A percentile compares a stretch with the other conserved stretches of the same genome.
phyloP scores from a whole-genome alignment of 352 stramenopile genomes.

The Phytophthora constricta region DNA sequence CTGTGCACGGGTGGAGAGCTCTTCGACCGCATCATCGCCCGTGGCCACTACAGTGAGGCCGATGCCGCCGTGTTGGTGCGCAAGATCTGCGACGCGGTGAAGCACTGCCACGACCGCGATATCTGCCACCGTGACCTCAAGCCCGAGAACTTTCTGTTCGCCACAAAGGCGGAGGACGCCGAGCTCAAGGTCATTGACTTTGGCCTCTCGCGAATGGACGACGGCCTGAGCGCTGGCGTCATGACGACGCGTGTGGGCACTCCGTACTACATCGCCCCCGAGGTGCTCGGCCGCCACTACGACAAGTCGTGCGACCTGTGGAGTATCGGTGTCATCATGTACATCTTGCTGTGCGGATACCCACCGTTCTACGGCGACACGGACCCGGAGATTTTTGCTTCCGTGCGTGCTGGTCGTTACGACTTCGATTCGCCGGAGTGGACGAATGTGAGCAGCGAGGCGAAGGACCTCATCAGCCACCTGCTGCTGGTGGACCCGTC shows the following conservation, averaged over 20 bases:
- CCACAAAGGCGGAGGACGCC: constrained; percentile 87
- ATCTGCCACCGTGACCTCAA: constrained; percentile 99
- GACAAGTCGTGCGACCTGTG: constrained; percentile 97
- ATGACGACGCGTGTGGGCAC: constrained; percentile 98
- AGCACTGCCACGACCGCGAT: constrained; percentile 97
- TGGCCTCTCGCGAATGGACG: constrained; percentile 93
- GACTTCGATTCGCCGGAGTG: constrained; percentile 90
- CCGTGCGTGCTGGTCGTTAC: constrained; percentile 77
- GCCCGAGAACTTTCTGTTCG: constrained; percentile 97
- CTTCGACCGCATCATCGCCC: constrained; percentile 93
- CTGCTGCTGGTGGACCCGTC: constrained; percentile 93
- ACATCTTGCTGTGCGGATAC: constrained; percentile 96
- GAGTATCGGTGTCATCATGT: constrained; percentile 96
- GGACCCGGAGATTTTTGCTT: constrained; percentile 91
- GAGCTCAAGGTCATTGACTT: constrained; percentile 99
- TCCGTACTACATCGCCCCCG: constrained; percentile 95
- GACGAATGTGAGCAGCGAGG: constrained; percentile 81
- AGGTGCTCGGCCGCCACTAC: constrained; percentile 95
- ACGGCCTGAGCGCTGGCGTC: constrained; percentile 75
- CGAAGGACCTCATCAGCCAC: constrained; percentile 95
- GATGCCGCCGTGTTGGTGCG: constrained; percentile 95
- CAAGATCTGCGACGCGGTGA: constrained; percentile 96
- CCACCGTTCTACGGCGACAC: constrained; percentile 97
- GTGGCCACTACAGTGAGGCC: constrained; percentile 96
- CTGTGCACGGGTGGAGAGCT: constrained; percentile 97